These are phyloP conservation scores for Fomitopsis palustris DNA, from an alignment of 1,284 basidiomycete species.

Conservation along the genomic window DNA sequence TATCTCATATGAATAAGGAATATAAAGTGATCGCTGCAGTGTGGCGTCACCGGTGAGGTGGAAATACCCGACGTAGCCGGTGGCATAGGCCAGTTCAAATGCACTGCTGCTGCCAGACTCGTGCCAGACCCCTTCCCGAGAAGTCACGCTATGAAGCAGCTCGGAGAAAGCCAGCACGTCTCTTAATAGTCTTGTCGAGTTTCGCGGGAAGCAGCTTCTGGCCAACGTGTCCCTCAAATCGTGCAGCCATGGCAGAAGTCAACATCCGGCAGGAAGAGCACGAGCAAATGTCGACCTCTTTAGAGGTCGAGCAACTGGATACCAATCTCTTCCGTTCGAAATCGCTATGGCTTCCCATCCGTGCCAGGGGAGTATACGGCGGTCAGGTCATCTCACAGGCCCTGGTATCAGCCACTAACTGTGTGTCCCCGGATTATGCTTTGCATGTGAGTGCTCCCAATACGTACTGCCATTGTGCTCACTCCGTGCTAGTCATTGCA, in stretches of 20 bases:
- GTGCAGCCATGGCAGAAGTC: constrained; percentile 16
- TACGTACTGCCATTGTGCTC: constrained; percentile 11
- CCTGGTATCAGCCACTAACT: constrained; percentile 74
- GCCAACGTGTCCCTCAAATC: background rate
- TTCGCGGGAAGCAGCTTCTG: background rate
- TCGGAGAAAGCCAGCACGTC: too few relatives aligned
- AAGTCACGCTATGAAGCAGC: too few relatives aligned
- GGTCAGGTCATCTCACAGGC: constrained; percentile 91
- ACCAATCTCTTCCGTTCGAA: constrained; percentile 73
- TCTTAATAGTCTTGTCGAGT: background rate
- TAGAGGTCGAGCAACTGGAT: constrained; percentile 81
- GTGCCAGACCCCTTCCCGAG: too few relatives aligned
- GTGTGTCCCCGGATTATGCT: constrained; percentile 62
- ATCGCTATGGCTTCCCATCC: constrained; percentile 63
- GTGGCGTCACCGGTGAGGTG: too few relatives aligned
- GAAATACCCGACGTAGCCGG: too few relatives aligned
- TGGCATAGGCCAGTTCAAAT: too few relatives aligned
- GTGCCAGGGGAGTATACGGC: constrained; percentile 81
- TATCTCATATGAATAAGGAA: too few relatives aligned
- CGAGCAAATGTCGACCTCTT: constrained; percentile 61
- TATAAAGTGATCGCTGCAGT: too few relatives aligned
- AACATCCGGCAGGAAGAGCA: constrained; percentile 17
- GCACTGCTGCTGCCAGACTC: too few relatives aligned
- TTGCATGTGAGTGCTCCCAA: constrained; percentile 58
- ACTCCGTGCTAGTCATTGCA: constrained; percentile 55